These are phyloP conservation scores for Backusella circina DNA, from an alignment of 192 early-diverging fungal species.

Conservation along the genomic window DNA sequence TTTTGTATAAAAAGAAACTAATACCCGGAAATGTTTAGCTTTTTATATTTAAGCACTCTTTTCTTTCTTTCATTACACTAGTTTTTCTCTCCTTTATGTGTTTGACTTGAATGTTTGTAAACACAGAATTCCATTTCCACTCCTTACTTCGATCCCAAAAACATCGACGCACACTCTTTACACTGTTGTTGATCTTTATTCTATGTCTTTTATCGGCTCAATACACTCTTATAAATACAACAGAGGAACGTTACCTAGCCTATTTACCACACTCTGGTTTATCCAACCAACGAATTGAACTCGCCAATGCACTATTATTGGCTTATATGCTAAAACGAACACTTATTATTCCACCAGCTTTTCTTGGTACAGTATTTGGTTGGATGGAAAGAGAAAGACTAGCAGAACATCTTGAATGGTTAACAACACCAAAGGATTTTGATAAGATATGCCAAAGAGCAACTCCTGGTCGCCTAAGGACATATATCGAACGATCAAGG, in stretches of 20 bases:
- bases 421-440: constrained; percentile 37
- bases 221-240: neutral
- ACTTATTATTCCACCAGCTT: constrained; percentile 47
- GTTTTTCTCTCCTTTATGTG: neutral
- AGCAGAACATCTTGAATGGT: constrained; percentile 24
- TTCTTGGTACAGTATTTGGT: constrained; percentile 42
- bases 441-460: neutral
- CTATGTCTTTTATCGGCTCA: neutral
- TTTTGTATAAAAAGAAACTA: neutral
- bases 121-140: neutral
- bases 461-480: neutral
- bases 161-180: neutral
- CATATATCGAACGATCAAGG: constrained; percentile 22
- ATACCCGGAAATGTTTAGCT: neutral
- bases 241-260: constrained; percentile 43
- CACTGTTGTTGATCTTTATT: neutral
- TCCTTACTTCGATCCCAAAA: neutral
- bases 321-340: constrained; percentile 52
- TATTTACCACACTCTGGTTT: constrained; percentile 54
- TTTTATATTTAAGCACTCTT: neutral
- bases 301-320: constrained; percentile 51
- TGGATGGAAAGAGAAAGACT: constrained; percentile 40
- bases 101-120: neutral
- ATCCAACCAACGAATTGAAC: constrained; percentile 53
- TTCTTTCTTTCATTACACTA: neutral